These are phyloP conservation scores for Persicaria maculosa DNA, from an alignment of 148 eudicot genomes.

Conservation along the genomic window DNA sequence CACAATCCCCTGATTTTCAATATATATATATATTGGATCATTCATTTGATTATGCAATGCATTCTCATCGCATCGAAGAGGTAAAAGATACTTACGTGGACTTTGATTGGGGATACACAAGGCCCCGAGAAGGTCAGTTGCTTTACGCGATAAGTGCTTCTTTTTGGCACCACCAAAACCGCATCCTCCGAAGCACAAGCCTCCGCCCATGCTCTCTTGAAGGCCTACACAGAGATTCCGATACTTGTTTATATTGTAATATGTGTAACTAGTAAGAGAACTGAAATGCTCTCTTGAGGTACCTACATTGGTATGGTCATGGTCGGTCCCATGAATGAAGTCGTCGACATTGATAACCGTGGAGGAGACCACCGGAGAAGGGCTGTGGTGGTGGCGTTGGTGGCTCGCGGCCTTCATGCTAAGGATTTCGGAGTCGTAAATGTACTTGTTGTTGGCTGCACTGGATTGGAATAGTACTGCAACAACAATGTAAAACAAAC, in stretches of 20 bases:
- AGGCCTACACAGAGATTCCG: constrained; percentile 38
- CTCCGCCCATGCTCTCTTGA: constrained; percentile 56
- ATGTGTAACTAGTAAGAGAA: too few relatives aligned
- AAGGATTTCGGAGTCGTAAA: neutral
- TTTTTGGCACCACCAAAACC: constrained; percentile 50
- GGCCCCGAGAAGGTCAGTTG: constrained; percentile 71
- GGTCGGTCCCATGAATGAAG: neutral
- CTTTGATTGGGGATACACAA: constrained; percentile 34
- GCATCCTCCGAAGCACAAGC: constrained; percentile 45
- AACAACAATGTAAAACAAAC: too few relatives aligned
- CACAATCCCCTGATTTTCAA: too few relatives aligned
- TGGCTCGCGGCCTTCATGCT: neutral
- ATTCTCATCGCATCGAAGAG: too few relatives aligned
- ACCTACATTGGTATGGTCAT: neutral
- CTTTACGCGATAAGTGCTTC: constrained; percentile 44
- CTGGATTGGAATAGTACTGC: too few relatives aligned
- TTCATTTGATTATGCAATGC: too few relatives aligned
- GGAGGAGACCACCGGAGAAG: neutral
- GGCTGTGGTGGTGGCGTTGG: neutral
- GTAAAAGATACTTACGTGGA: constrained; percentile 29
- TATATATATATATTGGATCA: neutral
- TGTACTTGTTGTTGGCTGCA: neutral
- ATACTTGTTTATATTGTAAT: too few relatives aligned
- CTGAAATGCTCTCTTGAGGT: too few relatives aligned
- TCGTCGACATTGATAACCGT: neutral